A percentile compares a stretch with the other conserved stretches of the same genome.
Conservation (phyloP, 148 eudicot genomes). For the Pouteria glomerata region DNA sequence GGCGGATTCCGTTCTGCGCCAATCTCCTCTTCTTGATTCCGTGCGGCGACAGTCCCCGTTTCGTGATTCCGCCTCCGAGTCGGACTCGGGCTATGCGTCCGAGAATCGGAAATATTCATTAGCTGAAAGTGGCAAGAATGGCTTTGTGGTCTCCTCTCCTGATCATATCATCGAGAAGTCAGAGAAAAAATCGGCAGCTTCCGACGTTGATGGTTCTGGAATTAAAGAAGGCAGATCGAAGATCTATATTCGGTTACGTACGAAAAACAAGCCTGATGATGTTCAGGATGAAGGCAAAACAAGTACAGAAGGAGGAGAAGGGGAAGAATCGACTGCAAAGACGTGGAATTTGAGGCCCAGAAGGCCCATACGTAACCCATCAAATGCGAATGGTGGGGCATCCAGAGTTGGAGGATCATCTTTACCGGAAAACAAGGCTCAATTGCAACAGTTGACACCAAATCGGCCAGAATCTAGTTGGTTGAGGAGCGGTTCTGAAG, state of each 20-base stretch:
- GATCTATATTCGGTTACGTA: slow-evolving; percentile 20
- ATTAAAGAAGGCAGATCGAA: slow-evolving; percentile 15
- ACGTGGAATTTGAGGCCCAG: slow-evolving; percentile 49
- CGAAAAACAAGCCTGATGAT: slow-evolving; percentile 3
- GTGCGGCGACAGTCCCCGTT: slow-evolving; percentile 11
- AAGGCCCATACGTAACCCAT: slow-evolving; percentile 11
- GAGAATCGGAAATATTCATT: not conserved
- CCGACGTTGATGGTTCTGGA: not conserved
- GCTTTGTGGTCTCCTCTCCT: not conserved
- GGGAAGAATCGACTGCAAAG: slow-evolving; percentile 21
- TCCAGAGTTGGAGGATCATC: slow-evolving; percentile 1
- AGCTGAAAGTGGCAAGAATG: slow-evolving; percentile 1
- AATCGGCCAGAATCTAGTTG: not conserved
- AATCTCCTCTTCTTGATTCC: not conserved
- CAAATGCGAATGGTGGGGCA: slow-evolving; percentile 2
- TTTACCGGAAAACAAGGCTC: slow-evolving; percentile 16
- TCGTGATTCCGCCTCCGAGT: slow-evolving; percentile 11
- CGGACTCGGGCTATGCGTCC: slow-evolving; percentile 5
- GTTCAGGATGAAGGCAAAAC: slow-evolving; percentile 11
- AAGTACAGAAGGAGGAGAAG: slow-evolving; percentile 5
- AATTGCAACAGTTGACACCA: not conserved
- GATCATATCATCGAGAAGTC: slow-evolving; percentile 2
- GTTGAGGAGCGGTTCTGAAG: not conserved
- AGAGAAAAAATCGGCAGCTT: not conserved
- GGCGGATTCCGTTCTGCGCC: slow-evolving; percentile 9